Evolutionary conservation across 2,329 filamentous ascomycete species (phyloP).

Genomic region (Colletotrichum limetticola): DNA sequence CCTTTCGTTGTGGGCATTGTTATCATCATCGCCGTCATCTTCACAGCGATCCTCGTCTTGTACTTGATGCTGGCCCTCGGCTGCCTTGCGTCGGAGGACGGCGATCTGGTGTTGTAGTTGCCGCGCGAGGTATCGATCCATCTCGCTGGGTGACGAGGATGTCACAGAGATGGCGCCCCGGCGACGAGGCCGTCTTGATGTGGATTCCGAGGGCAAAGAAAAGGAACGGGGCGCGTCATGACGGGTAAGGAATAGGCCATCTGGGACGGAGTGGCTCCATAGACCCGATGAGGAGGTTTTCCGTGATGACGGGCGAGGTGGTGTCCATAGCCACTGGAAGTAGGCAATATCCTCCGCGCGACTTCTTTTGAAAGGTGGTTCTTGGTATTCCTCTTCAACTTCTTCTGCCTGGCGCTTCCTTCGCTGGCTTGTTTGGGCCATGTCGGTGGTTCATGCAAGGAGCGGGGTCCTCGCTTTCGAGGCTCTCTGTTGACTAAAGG

Average conservation of each 20-base stretch:
- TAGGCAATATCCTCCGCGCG: background rate
- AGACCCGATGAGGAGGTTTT: background rate
- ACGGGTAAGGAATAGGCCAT: constrained; percentile 10
- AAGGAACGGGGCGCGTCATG: constrained; percentile 15
- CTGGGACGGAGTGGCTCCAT: constrained; percentile 15
- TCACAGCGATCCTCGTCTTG: background rate
- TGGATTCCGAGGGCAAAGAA: constrained; percentile 11
- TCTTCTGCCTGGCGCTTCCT: constrained; percentile 22
- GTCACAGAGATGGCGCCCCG: constrained; percentile 30
- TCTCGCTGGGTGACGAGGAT: constrained; percentile 4
- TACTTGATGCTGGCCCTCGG: background rate
- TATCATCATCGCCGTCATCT: background rate
- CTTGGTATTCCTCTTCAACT: constrained; percentile 1
- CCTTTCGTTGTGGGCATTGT: background rate
- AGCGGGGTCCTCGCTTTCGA: background rate
- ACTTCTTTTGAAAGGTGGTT: constrained; percentile 7
- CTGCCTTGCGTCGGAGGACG: constrained; percentile 12
- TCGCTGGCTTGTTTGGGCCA: constrained; percentile 18
- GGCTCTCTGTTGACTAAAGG: background rate
- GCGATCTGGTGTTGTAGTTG: constrained; percentile 30
- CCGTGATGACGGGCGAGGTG: background rate
- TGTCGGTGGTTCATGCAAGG: constrained; percentile 12
- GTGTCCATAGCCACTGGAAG: constrained; percentile 29
- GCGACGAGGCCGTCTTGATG: constrained; percentile 7
- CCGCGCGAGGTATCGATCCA: constrained; percentile 23